Conservation (phyloP, 768 basidiomycete species). For the Tephrocybe rancida region DNA sequence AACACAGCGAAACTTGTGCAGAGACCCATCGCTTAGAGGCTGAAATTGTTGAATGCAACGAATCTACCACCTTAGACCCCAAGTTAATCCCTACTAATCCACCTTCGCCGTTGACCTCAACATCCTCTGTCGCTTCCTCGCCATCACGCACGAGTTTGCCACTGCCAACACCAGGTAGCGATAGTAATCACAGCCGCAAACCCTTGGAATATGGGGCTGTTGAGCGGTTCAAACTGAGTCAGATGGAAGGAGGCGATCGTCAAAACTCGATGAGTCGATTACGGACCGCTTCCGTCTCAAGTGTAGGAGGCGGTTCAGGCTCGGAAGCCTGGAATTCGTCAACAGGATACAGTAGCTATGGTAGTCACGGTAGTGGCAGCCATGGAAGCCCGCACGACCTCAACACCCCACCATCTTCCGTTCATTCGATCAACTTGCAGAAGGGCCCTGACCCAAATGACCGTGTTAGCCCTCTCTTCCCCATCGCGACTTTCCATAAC, state of each 20-base stretch:
- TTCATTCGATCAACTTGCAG: slow-evolving; percentile 81
- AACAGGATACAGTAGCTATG: slow-evolving; percentile 53
- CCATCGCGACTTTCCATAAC: too few relatives aligned
- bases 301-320: slow-evolving; percentile 75
- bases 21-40: slow-evolving; percentile 96
- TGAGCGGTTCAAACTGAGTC: slow-evolving; percentile 84
- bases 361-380: slow-evolving; percentile 15
- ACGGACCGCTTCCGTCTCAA: slow-evolving; percentile 85
- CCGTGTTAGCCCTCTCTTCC: too few relatives aligned
- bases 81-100: slow-evolving; percentile 71
- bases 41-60: slow-evolving; percentile 92
- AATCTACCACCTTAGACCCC: slow-evolving; percentile 72
- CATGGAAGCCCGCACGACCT: slow-evolving; percentile 41
- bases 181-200: slow-evolving; percentile 74
- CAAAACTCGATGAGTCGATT: slow-evolving; percentile 85
- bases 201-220: slow-evolving; percentile 89
- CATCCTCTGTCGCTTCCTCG: slow-evolving; percentile 88
- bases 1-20: slow-evolving; percentile 98
- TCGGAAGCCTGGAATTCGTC: slow-evolving; percentile 75
- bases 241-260: slow-evolving; percentile 77
- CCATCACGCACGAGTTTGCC: slow-evolving; percentile 76
- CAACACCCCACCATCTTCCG: slow-evolving; percentile 79
- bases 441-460: slow-evolving; percentile 80
- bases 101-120: slow-evolving; percentile 90
- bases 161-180: slow-evolving; percentile 71